Evolutionary conservation across 2,329 filamentous ascomycete species (phyloP).

Genomic region (Thelonectria blattea): DNA sequence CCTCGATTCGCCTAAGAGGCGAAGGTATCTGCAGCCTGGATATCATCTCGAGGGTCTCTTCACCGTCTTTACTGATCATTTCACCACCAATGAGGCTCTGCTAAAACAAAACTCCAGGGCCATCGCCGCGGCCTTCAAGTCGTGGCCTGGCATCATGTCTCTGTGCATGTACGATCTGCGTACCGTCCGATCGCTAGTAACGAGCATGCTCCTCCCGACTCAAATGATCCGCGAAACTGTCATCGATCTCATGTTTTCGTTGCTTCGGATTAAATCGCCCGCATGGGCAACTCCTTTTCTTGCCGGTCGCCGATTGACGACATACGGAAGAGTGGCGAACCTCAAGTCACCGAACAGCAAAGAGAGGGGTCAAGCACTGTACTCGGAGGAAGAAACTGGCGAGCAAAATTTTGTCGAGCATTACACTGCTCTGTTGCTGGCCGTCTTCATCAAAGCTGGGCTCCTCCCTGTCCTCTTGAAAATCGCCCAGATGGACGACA

Average conservation of each 20-base stretch:
- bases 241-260: constrained; percentile 81
- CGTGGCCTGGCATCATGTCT: constrained; percentile 90
- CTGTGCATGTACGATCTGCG: constrained; percentile 88
- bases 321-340: constrained; percentile 92
- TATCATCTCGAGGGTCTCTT: constrained; percentile 90
- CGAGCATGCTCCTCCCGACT: constrained; percentile 66
- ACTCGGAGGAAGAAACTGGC: constrained; percentile 69
- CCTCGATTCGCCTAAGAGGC: constrained; percentile 80
- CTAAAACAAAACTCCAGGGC: constrained; percentile 89
- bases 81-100: constrained; percentile 62
- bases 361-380: constrained; percentile 55
- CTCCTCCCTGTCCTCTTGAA: constrained; percentile 67
- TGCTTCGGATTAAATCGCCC: constrained; percentile 87
- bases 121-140: constrained; percentile 89
- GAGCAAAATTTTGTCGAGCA: constrained; percentile 91
- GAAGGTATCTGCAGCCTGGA: constrained; percentile 84
- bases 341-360: constrained; percentile 68
- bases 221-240: constrained; percentile 72
- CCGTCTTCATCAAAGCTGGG: constrained; percentile 82
- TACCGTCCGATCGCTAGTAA: constrained; percentile 78
- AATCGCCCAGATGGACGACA: constrained; percentile 72
- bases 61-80: constrained; percentile 88
- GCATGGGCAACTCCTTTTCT: constrained; percentile 95
- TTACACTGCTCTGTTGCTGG: constrained; percentile 87
- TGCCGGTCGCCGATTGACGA: constrained; percentile 89